Conservation (phyloP, 2,329 filamentous ascomycete species). For the Beauveria australis region DNA sequence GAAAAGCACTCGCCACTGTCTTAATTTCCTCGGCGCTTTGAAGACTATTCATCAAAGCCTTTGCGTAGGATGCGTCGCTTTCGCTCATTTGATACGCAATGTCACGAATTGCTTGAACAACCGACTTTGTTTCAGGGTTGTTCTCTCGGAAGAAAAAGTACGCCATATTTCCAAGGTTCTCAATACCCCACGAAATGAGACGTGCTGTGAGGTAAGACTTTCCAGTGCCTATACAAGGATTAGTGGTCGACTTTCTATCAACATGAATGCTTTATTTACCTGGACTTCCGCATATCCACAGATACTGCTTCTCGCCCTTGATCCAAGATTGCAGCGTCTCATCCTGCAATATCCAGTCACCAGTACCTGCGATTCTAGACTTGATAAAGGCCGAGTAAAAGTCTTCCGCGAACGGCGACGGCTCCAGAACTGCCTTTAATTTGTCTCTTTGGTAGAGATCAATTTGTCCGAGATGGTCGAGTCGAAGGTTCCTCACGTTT, state of each 20-base stretch:
- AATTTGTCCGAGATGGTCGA: constrained; percentile 27
- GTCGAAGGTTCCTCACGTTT: constrained; percentile 24
- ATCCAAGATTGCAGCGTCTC: constrained; percentile 31
- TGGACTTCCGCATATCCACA: constrained; percentile 37
- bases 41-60: constrained; percentile 27
- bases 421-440: constrained; percentile 31
- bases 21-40: constrained; percentile 32
- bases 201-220: constrained; percentile 37
- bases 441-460: constrained; percentile 27
- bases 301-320: constrained; percentile 26
- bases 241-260: background rate
- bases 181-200: constrained; percentile 32
- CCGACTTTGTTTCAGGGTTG: constrained; percentile 35
- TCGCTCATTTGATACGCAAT: constrained; percentile 39
- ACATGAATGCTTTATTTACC: constrained; percentile 18
- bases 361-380: constrained; percentile 31
- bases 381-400: constrained; percentile 32
- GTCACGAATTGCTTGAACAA: constrained; percentile 36
- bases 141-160: constrained; percentile 43
- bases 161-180: constrained; percentile 26
- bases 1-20: constrained; percentile 35
- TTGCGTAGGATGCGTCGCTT: constrained; percentile 36
- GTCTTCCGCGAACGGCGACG: constrained; percentile 35
- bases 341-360: constrained; percentile 38
- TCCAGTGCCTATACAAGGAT: constrained; percentile 26